Base-by-base conservation (phyloP, 1,284 basidiomycete genomes). In the Ceratobasidium sp. region DNA sequence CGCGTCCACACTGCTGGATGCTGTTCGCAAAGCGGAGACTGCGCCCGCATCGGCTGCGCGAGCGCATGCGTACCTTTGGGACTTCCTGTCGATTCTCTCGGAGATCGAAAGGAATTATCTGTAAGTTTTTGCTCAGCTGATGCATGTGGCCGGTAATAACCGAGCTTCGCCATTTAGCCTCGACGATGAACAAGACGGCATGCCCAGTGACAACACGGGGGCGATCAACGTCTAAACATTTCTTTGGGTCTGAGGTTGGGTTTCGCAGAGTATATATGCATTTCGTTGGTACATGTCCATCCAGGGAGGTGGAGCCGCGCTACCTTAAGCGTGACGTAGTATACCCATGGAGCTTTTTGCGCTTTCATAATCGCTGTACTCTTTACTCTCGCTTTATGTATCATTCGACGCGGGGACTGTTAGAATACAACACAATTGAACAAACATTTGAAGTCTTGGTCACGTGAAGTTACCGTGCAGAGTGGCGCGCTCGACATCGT, bases 41-140 rank as follows among this genome's bases (percentile, higher is more conserved):
- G 87, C 90, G 66, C 89, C 91, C 78, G 88, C 88, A 59, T 88
- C 91, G 76, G 90, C 92, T 77, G 91, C 88, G 76, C 89, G 90
- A 68, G 94, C 88, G 6, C 91, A 93, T 79, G 91, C 89, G 49
- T 93, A 91, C 81, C 84, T 93, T 75, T 93, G 92, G 92, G 93
- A 95, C 84, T 96, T 95, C 83, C 83, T 95, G 48, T 92, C 91
- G 59, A 94, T 95, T 78, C 81, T 96, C 48, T 92, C 91, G 24
- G 94, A 95, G 82, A 94, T 96, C 78, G 94, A 95, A 79, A 84
- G 91, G 77, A 93, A 93, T 81, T 93, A 93, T 84, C 81, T 93
- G 68, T 78, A 59, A 69, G 75, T 76, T 37, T 37, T 62, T 56
- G n/a, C 53, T 56, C 92, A 90, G 80, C 81, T 92, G 81, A 90